phyloP scores from a whole-genome alignment of 768 basidiomycete genomes.

The Russula brevipes region DNA sequence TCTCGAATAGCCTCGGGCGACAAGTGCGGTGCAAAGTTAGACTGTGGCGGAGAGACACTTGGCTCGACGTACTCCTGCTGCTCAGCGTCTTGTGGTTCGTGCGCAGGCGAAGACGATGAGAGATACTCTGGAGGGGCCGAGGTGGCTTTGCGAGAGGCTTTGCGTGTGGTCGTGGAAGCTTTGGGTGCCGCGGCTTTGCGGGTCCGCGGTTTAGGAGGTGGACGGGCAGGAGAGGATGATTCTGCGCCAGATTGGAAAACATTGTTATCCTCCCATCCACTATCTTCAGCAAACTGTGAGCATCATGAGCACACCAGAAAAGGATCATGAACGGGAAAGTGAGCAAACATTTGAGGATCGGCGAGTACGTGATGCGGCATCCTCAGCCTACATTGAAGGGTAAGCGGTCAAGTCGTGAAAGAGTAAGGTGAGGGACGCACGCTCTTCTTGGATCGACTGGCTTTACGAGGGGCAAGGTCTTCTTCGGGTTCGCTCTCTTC shows the following conservation, averaged over 20 bases:
- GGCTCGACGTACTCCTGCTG: slow-evolving; percentile 18
- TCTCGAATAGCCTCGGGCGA: slow-evolving; percentile 37
- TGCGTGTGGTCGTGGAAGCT: slow-evolving; percentile 39
- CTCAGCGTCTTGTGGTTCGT: not conserved
- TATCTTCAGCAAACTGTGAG: slow-evolving; percentile 49
- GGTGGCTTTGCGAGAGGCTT: slow-evolving; percentile 57
- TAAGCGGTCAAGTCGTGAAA: slow-evolving; percentile 2
- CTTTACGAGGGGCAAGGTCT: slow-evolving; percentile 53
- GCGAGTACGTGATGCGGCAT: slow-evolving; percentile 48
- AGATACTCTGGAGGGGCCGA: slow-evolving; percentile 60
- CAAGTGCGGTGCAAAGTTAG: slow-evolving; percentile 52
- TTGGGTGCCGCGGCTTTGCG: slow-evolving; percentile 41
- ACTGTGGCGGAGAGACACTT: slow-evolving; percentile 43
- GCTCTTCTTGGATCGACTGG: slow-evolving; percentile 54
- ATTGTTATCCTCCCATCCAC: slow-evolving; percentile 89
- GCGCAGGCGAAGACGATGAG: slow-evolving; percentile 28
- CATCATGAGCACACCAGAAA: not conserved
- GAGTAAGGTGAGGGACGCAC: slow-evolving; percentile 34
- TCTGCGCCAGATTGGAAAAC: slow-evolving; percentile 88
- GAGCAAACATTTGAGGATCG: slow-evolving; percentile 41
- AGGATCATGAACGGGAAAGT: not conserved
- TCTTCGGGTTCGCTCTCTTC: slow-evolving; percentile 81
- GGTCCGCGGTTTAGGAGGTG: slow-evolving; percentile 42
- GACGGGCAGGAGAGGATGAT: slow-evolving; percentile 71
- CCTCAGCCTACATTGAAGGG: slow-evolving; percentile 37